These are phyloP conservation scores for Turritis glabra DNA, from an alignment of 345 rosid genomes.

Conservation along the genomic window DNA sequence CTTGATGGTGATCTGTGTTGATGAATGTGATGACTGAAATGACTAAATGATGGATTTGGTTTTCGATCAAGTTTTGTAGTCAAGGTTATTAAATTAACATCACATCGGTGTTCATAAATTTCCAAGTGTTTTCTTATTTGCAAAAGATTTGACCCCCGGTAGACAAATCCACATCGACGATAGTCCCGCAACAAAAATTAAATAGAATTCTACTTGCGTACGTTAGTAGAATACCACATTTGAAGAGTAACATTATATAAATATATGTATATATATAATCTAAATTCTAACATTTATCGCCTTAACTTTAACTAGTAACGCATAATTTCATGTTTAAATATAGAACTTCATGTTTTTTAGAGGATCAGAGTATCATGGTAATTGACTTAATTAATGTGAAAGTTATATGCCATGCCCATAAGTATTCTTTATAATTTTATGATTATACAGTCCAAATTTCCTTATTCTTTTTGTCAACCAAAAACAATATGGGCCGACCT, in stretches of 20 bases:
- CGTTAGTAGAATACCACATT: too few species aligned
- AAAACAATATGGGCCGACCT: too few species aligned
- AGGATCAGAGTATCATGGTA: background rate
- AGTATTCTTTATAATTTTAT: background rate
- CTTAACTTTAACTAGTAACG: too few species aligned
- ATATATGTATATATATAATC: too few species aligned
- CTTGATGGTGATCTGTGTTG: too few species aligned
- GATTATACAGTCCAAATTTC: background rate
- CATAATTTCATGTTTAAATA: background rate
- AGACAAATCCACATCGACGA: background rate
- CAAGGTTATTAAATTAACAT: background rate
- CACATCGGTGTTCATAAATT: background rate
- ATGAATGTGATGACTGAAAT: too few species aligned
- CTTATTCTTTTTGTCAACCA: background rate
- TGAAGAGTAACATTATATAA: background rate
- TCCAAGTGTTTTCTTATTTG: background rate
- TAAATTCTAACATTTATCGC: too few species aligned
- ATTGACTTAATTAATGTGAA: too few species aligned
- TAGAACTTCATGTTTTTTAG: too few species aligned
- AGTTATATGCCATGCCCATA: background rate
- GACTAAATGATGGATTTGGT: background rate
- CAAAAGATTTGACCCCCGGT: background rate
- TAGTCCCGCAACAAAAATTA: too few species aligned
- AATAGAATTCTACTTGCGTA: too few species aligned
- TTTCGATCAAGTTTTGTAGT: background rate